Conservation (phyloP, 192 early-diverging fungal genomes). For the Anaeromyces robustus region DNA sequence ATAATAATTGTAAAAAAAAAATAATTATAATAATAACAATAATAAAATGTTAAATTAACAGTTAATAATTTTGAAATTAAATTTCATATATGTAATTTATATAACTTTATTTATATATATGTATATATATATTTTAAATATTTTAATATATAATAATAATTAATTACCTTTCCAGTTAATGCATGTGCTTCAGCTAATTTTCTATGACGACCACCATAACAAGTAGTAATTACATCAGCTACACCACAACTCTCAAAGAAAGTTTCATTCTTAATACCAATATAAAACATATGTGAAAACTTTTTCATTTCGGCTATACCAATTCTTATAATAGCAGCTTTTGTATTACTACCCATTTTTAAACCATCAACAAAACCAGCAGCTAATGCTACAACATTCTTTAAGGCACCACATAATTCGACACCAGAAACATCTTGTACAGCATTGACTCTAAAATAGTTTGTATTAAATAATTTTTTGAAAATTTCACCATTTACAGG, state of each 20-base stretch:
- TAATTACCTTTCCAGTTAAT: constrained; percentile 62
- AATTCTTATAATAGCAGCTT: constrained; percentile 92
- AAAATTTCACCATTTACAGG: constrained; percentile 60
- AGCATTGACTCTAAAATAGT: constrained; percentile 75
- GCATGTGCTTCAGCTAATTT: constrained; percentile 84
- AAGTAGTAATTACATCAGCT: constrained; percentile 91
- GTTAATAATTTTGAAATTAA: too few species aligned
- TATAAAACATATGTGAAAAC: constrained; percentile 67
- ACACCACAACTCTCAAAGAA: constrained; percentile 96
- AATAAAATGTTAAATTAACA: too few species aligned
- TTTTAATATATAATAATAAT: too few species aligned
- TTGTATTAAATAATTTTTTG: constrained; percentile 67
- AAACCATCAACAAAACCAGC: constrained; percentile 91
- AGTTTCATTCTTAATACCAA: constrained; percentile 77
- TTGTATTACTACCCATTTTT: constrained; percentile 86
- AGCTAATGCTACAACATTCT: constrained; percentile 95
- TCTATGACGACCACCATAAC: constrained; percentile 92
- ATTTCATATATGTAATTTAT: too few species aligned
- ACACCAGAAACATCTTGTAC: constrained; percentile 74
- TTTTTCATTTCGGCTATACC: constrained; percentile 92
- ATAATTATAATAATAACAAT: neutral
- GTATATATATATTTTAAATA: neutral
- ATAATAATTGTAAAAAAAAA: constrained; percentile 1
- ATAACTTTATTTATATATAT: neutral
- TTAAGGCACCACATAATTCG: constrained; percentile 93